Conservation (phyloP, 495 filamentous ascomycete genomes). For the Penicillium longicatenatum region DNA sequence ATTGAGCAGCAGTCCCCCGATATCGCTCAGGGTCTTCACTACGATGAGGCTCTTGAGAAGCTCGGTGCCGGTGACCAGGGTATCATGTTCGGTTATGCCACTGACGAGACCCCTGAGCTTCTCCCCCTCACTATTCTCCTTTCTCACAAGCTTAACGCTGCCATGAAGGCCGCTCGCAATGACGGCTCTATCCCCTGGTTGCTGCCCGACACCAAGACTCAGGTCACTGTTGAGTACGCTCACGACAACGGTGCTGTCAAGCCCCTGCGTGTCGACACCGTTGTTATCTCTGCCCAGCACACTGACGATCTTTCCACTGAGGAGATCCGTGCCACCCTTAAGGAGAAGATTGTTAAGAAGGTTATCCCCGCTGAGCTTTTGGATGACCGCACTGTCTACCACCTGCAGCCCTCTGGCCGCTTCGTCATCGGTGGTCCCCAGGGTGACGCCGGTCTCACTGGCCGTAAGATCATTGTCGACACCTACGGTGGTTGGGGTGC, state of each 20-base stretch:
- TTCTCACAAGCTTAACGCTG: slow-evolving; percentile 92
- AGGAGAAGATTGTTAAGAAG: slow-evolving; percentile 95
- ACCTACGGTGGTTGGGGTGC: slow-evolving; percentile 99
- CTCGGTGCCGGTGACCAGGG: slow-evolving; percentile 99
- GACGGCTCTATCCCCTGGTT: slow-evolving; percentile 91
- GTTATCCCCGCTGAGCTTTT: slow-evolving; percentile 91
- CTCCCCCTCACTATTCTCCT: slow-evolving; percentile 91
- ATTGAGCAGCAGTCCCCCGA: slow-evolving; percentile 99
- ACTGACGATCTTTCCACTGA: slow-evolving; percentile 86
- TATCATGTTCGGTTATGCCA: slow-evolving; percentile 99
- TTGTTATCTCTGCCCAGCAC: slow-evolving; percentile 97
- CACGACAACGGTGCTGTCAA: slow-evolving; percentile 94
- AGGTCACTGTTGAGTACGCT: slow-evolving; percentile 98
- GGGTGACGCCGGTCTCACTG: slow-evolving; percentile 97
- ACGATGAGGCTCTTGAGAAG: slow-evolving; percentile 94
- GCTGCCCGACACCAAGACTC: slow-evolving; percentile 97
- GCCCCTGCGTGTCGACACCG: slow-evolving; percentile 89
- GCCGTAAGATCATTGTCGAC: slow-evolving; percentile 99
- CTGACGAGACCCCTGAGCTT: slow-evolving; percentile 97
- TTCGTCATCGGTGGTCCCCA: slow-evolving; percentile 99
- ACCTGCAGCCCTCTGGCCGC: slow-evolving; percentile 96
- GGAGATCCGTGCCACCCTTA: slow-evolving; percentile 89
- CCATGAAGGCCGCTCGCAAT: slow-evolving; percentile 84
- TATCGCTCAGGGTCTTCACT: slow-evolving; percentile 97
- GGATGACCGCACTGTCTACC: slow-evolving; percentile 90